Percentiles rank a stretch among this genome's conserved stretches.
These are phyloP conservation scores for Volvox africanus DNA, from an alignment of 139 green algal genomes.

Conservation along the genomic window DNA sequence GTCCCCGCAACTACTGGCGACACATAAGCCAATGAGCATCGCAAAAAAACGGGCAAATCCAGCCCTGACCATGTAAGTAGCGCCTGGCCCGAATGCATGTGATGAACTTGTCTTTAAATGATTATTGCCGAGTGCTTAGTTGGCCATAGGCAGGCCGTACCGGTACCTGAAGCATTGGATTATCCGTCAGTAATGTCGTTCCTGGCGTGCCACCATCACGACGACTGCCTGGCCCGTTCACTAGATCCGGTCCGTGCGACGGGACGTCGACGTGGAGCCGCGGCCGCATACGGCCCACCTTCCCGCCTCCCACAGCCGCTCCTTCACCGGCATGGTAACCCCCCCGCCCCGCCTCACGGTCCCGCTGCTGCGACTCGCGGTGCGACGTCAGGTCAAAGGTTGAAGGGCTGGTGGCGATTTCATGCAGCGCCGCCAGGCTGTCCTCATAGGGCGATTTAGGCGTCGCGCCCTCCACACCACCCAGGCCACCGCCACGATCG, in stretches of 20 bases:
- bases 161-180: conserved; percentile 25
- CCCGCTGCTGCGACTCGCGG: conserved; percentile 20
- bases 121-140: too few relatives aligned
- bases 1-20: too few relatives aligned
- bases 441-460: conserved; percentile 60
- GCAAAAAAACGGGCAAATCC: too few relatives aligned
- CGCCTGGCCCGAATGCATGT: too few relatives aligned
- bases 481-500: background rate
- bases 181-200: conserved; percentile 7
- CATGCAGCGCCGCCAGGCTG: conserved; percentile 59
- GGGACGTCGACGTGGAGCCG: conserved; percentile 43
- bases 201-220: conserved; percentile 18
- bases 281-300: conserved; percentile 14
- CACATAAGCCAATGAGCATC: too few relatives aligned
- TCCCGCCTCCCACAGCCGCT: background rate
- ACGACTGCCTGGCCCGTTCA: background rate
- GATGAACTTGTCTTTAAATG: too few relatives aligned
- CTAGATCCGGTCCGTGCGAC: background rate
- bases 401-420: conserved; percentile 57
- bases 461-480: conserved; percentile 4
- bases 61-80: too few relatives aligned
- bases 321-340: background rate
- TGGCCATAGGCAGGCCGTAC: too few relatives aligned
- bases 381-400: conserved; percentile 38
- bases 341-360: background rate